phyloP scores from a whole-genome alignment of 768 basidiomycete species.

The Leccinum olivaceopallidum region DNA sequence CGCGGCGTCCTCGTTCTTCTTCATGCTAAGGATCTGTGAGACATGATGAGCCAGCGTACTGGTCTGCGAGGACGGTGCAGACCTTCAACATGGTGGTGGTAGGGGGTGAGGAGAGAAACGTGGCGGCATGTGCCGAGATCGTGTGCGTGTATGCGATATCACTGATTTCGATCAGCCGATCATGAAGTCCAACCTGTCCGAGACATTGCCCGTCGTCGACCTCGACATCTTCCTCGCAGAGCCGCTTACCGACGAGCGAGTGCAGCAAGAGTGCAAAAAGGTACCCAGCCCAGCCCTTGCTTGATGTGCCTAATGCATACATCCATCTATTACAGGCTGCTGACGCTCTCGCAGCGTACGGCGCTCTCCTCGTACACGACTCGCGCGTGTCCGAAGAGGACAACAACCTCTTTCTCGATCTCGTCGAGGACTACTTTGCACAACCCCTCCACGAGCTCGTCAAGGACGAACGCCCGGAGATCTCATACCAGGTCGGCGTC shows the following conservation, averaged over 20 bases:
- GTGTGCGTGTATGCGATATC: neutral
- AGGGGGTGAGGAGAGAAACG: conserved; percentile 22
- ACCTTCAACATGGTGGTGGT: conserved; percentile 47
- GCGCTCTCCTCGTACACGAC: conserved; percentile 85
- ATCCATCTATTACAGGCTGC: conserved; percentile 56
- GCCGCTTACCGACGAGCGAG: conserved; percentile 44
- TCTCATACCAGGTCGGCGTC: conserved; percentile 90
- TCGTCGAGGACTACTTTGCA: conserved; percentile 92
- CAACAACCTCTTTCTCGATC: conserved; percentile 81
- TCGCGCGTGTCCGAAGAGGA: conserved; percentile 81
- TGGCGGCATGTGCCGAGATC: conserved; percentile 33
- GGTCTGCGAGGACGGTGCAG: conserved; percentile 1
- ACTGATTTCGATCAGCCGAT: conserved; percentile 4
- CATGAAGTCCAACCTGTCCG: conserved; percentile 41
- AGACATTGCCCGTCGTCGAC: conserved; percentile 71
- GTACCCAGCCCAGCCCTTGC: conserved; percentile 31
- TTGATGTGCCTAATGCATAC: neutral
- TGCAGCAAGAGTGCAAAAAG: conserved; percentile 65
- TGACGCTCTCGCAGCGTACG: conserved; percentile 77
- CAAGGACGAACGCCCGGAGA: conserved; percentile 81
- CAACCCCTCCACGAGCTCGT: conserved; percentile 62
- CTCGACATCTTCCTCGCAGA: conserved; percentile 67
- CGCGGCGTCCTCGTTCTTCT: conserved; percentile 98
- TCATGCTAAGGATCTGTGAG: conserved; percentile 95
- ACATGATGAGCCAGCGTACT: conserved; percentile 9